Evolutionary conservation across 106 monocot species (phyloP).

Genomic region (Posidonia australis): DNA sequence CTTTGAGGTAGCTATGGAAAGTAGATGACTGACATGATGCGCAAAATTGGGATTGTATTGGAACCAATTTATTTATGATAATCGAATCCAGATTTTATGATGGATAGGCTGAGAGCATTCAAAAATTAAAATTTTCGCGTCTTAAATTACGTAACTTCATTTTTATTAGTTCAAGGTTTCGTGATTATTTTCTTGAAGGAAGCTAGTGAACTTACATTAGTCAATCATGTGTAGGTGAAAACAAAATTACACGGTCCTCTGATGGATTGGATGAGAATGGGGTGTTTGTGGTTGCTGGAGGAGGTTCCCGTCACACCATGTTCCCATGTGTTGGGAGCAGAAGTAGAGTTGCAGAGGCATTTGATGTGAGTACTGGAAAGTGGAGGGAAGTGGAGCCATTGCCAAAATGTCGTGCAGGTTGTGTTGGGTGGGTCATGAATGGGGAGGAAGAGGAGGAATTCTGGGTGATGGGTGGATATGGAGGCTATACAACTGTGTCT

Average conservation of each 20-base stretch:
- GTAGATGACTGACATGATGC: too few relatives aligned
- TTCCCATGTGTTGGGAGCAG: constrained; percentile 56
- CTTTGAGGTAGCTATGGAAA: too few relatives aligned
- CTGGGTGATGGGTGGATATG: constrained; percentile 83
- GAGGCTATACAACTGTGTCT: constrained; percentile 43
- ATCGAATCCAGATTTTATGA: too few relatives aligned
- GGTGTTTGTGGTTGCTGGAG: constrained; percentile 45
- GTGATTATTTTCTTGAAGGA: background rate
- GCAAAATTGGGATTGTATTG: too few relatives aligned
- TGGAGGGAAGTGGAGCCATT: constrained; percentile 35
- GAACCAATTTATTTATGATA: too few relatives aligned
- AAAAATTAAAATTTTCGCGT: too few relatives aligned
- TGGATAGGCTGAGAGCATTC: too few relatives aligned
- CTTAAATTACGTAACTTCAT: background rate
- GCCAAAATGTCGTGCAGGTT: constrained; percentile 51
- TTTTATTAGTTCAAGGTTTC: background rate
- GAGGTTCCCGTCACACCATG: constrained; percentile 71
- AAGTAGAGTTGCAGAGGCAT: constrained; percentile 37
- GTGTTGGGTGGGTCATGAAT: constrained; percentile 39
- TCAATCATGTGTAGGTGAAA: constrained; percentile 1
- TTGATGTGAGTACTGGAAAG: constrained; percentile 18
- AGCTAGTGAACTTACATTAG: background rate
- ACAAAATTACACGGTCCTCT: background rate
- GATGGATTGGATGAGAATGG: background rate
- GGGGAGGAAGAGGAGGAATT: constrained; percentile 52